Base-by-base conservation (phyloP, 305 asterid genomes). In the Nicotiana rustica region DNA sequence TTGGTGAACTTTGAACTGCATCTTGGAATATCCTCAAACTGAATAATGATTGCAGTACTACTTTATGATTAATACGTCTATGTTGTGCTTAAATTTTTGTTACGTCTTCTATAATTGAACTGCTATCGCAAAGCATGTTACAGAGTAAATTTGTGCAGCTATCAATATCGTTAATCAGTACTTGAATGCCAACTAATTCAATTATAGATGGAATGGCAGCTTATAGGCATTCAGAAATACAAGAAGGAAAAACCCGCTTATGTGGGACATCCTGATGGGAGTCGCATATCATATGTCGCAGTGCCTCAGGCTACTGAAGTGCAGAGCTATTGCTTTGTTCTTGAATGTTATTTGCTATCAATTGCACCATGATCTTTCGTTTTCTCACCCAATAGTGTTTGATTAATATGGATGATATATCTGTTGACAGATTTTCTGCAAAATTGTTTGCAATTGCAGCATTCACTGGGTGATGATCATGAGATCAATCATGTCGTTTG, bases 171-270 rank as follows among this genome's bases (percentile, higher is more conserved):
- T 62, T 62, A 62, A 62, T 4, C 17, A 62, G 36, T 73, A 49
- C 5, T 49, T 49, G 14, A 73, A 0, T 73, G 79, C 10, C 61
- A 5, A 31, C 71, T 66, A 31, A 66, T 31, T 66, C 41, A 31
- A 5, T 31, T 6, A 31, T 31, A 31, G 47, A 67, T 67, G 21
- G 18, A 31, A 35, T 6, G 73, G 13, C 47, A 67, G 21, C 15
- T 66, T 15, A 67, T 67, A 6, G 38, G 61, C 44, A 73, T 73
- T 15, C 64, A 14, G 44, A 49, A 73, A 25, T 49, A 73, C 79
- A 73, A 73, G 36, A 70, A 70, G 79, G 79, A 73, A 73, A 49
- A 49, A 3, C 15, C 79, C 47, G 79, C 79, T 21, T 73, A 49
- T 73, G 29, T 49, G 25, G 64, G 59, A 73, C 64, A 38, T 38